phyloP scores from a whole-genome alignment of 1,284 basidiomycete species.

The Cystobasidium slooffiae region DNA sequence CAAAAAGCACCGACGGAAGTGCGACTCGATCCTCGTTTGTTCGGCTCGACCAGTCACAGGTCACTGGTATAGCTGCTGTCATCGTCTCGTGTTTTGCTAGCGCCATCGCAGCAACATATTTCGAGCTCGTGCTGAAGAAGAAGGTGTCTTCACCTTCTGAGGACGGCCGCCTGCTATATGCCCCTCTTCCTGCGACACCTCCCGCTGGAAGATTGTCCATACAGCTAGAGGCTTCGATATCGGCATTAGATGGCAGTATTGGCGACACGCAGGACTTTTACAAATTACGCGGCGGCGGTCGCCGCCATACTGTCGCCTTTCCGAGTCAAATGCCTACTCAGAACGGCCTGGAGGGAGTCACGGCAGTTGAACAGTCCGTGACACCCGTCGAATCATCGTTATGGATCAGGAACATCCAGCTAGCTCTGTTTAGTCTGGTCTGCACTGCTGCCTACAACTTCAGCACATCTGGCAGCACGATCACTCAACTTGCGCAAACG shows the following conservation, averaged over 20 bases:
- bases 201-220: slow-evolving; percentile 1
- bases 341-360: neutral
- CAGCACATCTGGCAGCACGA: slow-evolving; percentile 34
- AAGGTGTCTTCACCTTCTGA: neutral
- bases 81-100: slow-evolving; percentile 56
- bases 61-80: slow-evolving; percentile 55
- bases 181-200: neutral
- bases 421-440: slow-evolving; percentile 55
- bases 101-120: slow-evolving; percentile 57
- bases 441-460: slow-evolving; percentile 54
- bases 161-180: neutral
- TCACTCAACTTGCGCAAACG: neutral
- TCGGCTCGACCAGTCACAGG: slow-evolving; percentile 46
- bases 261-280: too few relatives aligned
- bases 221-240: slow-evolving; percentile 7
- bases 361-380: neutral
- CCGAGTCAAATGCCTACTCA: neutral
- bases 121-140: slow-evolving; percentile 56
- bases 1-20: neutral
- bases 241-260: too few relatives aligned
- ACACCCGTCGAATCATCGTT: slow-evolving; percentile 41
- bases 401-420: slow-evolving; percentile 58
- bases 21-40: neutral
- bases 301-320: slow-evolving; percentile 4
- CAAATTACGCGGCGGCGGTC: neutral